A percentile compares a stretch with the other conserved stretches of the same genome.
These are phyloP conservation scores for Phytophthora cactorum DNA, from an alignment of 352 stramenopile species.

Conservation along the genomic window DNA sequence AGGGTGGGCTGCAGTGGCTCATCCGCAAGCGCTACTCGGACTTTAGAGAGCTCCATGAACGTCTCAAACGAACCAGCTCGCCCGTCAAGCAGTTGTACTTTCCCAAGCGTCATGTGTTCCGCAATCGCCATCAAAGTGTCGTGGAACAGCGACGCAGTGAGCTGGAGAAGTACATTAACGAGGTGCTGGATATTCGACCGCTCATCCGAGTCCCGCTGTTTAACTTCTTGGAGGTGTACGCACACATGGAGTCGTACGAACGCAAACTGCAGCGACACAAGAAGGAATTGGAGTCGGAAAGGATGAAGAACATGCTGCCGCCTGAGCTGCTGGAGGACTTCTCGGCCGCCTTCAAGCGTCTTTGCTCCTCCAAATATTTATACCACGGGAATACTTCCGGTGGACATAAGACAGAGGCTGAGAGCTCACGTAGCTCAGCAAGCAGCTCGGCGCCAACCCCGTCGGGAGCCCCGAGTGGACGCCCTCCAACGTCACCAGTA, in stretches of 20 bases:
- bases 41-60: constrained; percentile 87
- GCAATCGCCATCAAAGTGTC: constrained; percentile 84
- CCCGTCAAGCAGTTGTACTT: constrained; percentile 85
- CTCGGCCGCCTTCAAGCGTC: constrained; percentile 75
- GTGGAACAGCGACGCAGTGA: constrained; percentile 86
- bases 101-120: constrained; percentile 88
- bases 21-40: constrained; percentile 91
- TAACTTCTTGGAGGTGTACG: constrained; percentile 90
- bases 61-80: constrained; percentile 78
- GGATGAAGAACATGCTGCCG: constrained; percentile 87
- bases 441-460: constrained; percentile 23
- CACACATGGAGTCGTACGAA: constrained; percentile 89
- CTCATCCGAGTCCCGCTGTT: constrained; percentile 87
- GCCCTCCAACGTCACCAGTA: constrained; percentile 50
- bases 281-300: constrained; percentile 87
- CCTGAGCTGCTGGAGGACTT: constrained; percentile 71
- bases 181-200: constrained; percentile 80
- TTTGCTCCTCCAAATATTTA: constrained; percentile 88
- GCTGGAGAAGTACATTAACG: constrained; percentile 90
- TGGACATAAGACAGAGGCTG: constrained; percentile 38
- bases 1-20: constrained; percentile 86
- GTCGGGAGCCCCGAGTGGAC: constrained; percentile 30
- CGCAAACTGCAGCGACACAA: constrained; percentile 85
- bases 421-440: constrained; percentile 28
- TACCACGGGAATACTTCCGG: constrained; percentile 57